Evolutionary conservation across 768 basidiomycete genomes (phyloP).

Genomic region (Xerocomellus intermedius): DNA sequence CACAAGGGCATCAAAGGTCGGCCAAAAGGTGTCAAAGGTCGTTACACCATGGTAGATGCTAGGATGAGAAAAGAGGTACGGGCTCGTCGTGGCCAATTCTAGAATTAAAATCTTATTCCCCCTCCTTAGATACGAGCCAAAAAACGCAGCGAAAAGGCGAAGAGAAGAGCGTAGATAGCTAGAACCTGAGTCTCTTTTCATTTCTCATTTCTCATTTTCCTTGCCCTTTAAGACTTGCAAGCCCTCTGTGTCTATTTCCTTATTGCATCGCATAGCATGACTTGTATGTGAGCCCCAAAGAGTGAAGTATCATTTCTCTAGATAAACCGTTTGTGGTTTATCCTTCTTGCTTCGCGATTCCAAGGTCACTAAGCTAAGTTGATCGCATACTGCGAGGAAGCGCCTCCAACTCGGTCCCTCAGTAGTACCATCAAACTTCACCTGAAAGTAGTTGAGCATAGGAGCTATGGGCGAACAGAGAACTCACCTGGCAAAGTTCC

Average conservation of each 20-base stretch:
- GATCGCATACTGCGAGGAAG: conserved; percentile 45
- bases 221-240: neutral
- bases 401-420: conserved; percentile 44
- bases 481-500: conserved; percentile 53
- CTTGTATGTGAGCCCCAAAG: neutral
- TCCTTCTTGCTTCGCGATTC: conserved; percentile 26
- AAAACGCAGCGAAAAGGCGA: conserved; percentile 76
- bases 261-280: neutral
- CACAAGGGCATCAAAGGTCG: conserved; percentile 90
- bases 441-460: conserved; percentile 34
- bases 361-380: conserved; percentile 35
- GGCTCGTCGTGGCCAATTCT: neutral
- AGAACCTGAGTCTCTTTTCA: neutral
- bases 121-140: conserved; percentile 68
- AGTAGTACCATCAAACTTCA: conserved; percentile 39
- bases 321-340: neutral
- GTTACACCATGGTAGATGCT: conserved; percentile 92
- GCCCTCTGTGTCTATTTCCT: neutral
- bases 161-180: conserved; percentile 50
- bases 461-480: neutral
- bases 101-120: conserved; percentile 1
- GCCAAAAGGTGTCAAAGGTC: conserved; percentile 94
- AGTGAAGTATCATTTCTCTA: conserved; percentile 8
- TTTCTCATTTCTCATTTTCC: neutral
- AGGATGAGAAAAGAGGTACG: conserved; percentile 89